phyloP scores from a whole-genome alignment of 345 rosid species.

The Reutealis trisperma region DNA sequence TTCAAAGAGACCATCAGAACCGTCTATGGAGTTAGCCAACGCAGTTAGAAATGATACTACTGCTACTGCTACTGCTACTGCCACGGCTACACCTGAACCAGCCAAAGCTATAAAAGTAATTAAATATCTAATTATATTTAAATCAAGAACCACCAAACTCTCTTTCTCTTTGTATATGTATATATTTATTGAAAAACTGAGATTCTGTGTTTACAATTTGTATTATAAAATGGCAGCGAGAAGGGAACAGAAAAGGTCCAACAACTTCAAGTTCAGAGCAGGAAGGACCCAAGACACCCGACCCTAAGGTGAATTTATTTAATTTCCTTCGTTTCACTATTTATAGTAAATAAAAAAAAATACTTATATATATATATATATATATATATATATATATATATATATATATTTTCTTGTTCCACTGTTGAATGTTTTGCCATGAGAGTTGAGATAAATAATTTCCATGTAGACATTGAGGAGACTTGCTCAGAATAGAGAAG shows the following conservation, averaged over 20 bases:
- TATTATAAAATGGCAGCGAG: conserved; percentile 37
- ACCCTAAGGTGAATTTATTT: conserved; percentile 42
- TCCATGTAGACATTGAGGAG: conserved; percentile 72
- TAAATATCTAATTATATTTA: not conserved
- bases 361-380: not conserved
- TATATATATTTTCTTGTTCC: not conserved
- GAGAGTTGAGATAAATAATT: not conserved
- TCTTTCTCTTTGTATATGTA: not conserved
- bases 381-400: not conserved
- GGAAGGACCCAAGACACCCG: conserved; percentile 52
- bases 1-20: conserved; percentile 43
- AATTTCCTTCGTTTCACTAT: too few species aligned
- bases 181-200: conserved; percentile 5
- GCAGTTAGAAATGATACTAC: conserved; percentile 25
- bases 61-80: not conserved
- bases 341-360: too few species aligned
- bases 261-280: conserved; percentile 41
- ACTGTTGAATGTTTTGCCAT: conserved; percentile 13
- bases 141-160: not conserved
- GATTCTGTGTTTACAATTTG: conserved; percentile 14
- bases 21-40: conserved; percentile 36
- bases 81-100: conserved; percentile 19
- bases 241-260: conserved; percentile 50
- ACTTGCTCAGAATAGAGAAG: conserved; percentile 99
- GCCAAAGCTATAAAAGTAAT: conserved; percentile 42